Conservation (phyloP, 129 eudicot species). For the Arctium minus region DNA sequence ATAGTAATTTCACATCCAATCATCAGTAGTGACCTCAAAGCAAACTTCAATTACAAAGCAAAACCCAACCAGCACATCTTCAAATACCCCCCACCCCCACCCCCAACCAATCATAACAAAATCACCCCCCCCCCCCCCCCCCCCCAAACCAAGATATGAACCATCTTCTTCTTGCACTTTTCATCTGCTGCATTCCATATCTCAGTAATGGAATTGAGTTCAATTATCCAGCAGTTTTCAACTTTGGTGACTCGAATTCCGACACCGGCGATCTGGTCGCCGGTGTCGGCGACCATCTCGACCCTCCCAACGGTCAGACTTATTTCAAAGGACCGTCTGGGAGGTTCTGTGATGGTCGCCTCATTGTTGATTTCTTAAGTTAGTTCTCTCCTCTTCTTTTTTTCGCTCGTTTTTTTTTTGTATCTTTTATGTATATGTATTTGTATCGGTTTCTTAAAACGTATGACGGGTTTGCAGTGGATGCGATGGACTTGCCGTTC, state of each 20-base stretch:
- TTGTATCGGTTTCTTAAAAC: neutral
- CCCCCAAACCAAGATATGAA: slow-evolving; percentile 14
- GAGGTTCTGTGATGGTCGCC: slow-evolving; percentile 85
- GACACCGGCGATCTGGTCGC: slow-evolving; percentile 78
- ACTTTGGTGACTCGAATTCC: slow-evolving; percentile 93
- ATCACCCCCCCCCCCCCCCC: neutral
- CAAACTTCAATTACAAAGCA: slow-evolving; percentile 26
- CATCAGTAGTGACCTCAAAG: slow-evolving; percentile 25
- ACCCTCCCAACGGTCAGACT: slow-evolving; percentile 64
- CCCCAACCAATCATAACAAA: slow-evolving; percentile 1
- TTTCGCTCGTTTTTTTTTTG: neutral
- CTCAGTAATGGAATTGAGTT: slow-evolving; percentile 44
- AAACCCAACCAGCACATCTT: slow-evolving; percentile 26
- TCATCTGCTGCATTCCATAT: slow-evolving; percentile 28
- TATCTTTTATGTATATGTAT: neutral
- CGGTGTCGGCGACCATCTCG: slow-evolving; percentile 43
- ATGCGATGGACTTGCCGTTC: slow-evolving; percentile 81
- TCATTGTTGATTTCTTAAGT: slow-evolving; percentile 80
- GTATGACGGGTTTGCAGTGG: slow-evolving; percentile 49
- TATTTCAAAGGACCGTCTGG: slow-evolving; percentile 82
- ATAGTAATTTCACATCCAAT: slow-evolving; percentile 5
- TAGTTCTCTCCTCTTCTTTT: neutral
- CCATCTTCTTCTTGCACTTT: slow-evolving; percentile 17
- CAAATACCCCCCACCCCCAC: neutral
- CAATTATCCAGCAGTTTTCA: slow-evolving; percentile 87